Base-by-base conservation (phyloP, 768 basidiomycete species). In the Suillus discolor region DNA sequence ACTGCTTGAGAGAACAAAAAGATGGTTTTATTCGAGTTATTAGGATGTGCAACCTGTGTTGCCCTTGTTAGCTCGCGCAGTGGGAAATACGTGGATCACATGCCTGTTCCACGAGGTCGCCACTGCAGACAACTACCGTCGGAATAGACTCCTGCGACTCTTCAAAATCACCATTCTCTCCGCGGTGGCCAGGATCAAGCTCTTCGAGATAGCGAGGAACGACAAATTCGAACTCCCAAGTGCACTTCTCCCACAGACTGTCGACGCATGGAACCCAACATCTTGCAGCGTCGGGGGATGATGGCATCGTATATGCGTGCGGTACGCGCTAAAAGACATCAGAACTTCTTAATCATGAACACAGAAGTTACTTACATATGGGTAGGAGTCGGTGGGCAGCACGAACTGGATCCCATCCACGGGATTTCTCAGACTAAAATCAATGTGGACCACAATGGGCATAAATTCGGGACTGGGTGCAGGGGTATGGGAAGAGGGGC, bases 181-280 rank as follows among this genome's bases (percentile, higher is more conserved):
- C 83, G 13, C 79, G 82, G 18, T 66, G 72, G 9, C 44, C 60
- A 61, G 68, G 65, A 53, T 77, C 77, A 11, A 68, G 67, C 67
- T 91, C 91, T 74, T 94, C 90, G 16, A 93, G 79, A 72, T 88
- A 90, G 69, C 90, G 84, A 60, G 96, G 96, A 41, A 97, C 96
- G 61, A 97, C 88, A 75, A 97, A 94, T 77, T 98, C 94, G 65
- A 99, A 91, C 72, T 99, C 97, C 97, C 97, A 99, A 8, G 97
- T 96, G 71, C 93, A 97, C 71, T 94, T 90, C 77, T 97, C 96
- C 93, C 95, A 97, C 25, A 95, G 78, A 71, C 88, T 93, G 76
- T 99, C 97, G 23, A 98, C 78, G 72, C 97, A 99, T 16, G 97
- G 97, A n/a, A 98, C 90, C 97, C 97, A 99, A 71, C 94, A 96